These are phyloP conservation scores for Populus tremula DNA, from an alignment of 345 rosid species.

Conservation along the genomic window DNA sequence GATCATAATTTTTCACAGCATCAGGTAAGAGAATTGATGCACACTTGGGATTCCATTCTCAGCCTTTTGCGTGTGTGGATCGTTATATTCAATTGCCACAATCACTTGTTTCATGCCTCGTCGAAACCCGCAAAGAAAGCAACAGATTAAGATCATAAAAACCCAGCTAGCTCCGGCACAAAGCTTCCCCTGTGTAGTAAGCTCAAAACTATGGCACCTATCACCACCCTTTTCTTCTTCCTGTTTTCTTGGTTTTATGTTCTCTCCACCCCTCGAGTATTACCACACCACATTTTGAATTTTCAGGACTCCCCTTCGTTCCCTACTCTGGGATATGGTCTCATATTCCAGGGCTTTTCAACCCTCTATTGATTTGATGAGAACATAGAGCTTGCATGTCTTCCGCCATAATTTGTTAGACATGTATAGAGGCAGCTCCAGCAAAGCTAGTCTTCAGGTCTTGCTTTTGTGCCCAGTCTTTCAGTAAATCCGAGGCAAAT, in stretches of 20 bases:
- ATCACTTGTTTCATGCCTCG: too few species aligned
- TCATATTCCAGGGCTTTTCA: background rate
- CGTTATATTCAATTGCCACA: background rate
- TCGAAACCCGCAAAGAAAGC: background rate
- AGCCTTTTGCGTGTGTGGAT: background rate
- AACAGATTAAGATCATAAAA: background rate
- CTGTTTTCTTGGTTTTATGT: slow-evolving; percentile 15
- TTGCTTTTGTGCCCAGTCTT: background rate
- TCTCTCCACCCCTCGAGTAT: background rate
- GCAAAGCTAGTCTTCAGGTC: background rate
- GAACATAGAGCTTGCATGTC: background rate
- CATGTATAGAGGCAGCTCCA: background rate
- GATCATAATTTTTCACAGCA: background rate
- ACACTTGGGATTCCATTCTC: background rate
- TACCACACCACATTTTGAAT: background rate
- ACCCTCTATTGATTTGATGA: background rate
- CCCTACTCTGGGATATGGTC: slow-evolving; percentile 9
- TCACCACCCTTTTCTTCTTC: slow-evolving; percentile 26
- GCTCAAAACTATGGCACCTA: slow-evolving; percentile 19
- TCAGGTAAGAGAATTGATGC: background rate
- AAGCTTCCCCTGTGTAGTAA: background rate
- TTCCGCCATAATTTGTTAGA: background rate
- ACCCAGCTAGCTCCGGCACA: background rate
- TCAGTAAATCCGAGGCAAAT: background rate
- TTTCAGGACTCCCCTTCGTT: background rate